Conservation (phyloP, 371 early-diverging fungal species). For the Rhizomucor pusillus region DNA sequence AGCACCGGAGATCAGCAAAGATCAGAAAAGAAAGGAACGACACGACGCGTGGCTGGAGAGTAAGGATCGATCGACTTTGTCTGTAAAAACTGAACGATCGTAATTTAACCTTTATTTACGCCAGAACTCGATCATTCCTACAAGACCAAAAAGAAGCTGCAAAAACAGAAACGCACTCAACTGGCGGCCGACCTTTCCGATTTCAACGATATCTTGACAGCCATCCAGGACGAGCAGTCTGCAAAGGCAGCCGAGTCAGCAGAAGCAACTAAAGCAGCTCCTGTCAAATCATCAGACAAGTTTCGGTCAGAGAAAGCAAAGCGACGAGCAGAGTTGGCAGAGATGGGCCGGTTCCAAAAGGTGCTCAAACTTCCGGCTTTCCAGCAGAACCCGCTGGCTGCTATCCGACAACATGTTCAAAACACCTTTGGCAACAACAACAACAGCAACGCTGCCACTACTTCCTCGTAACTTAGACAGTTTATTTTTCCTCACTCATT, state of each 20-base stretch:
- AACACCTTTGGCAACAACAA: constrained; percentile 49
- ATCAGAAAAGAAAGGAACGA: constrained; percentile 50
- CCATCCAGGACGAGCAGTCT: constrained; percentile 30
- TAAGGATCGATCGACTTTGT: constrained; percentile 17
- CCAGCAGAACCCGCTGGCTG: constrained; percentile 62
- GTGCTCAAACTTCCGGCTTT: constrained; percentile 68
- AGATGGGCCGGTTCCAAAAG: constrained; percentile 70
- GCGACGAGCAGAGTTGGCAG: constrained; percentile 31
- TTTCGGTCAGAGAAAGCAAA: neutral
- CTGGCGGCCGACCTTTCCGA: constrained; percentile 29
- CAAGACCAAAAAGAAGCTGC: constrained; percentile 35
- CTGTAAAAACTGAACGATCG: no score
- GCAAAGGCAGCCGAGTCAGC: constrained; percentile 51
- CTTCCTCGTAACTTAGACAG: no score
- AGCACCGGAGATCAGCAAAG: constrained; percentile 30
- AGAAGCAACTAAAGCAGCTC: constrained; percentile 35
- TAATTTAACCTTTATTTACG: no score
- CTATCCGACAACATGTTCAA: constrained; percentile 69
- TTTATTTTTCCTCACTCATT: no score
- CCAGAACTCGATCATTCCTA: constrained; percentile 58
- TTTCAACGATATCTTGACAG: constrained; percentile 40
- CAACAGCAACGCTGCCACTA: no score
- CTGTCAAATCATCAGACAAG: neutral
- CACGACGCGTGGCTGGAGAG: constrained; percentile 62
- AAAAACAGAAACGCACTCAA: constrained; percentile 41